A percentile compares a stretch with the other conserved stretches of the same genome.
Evolutionary conservation across 306 rosid species (phyloP).

Genomic region (Acacia confusa): DNA sequence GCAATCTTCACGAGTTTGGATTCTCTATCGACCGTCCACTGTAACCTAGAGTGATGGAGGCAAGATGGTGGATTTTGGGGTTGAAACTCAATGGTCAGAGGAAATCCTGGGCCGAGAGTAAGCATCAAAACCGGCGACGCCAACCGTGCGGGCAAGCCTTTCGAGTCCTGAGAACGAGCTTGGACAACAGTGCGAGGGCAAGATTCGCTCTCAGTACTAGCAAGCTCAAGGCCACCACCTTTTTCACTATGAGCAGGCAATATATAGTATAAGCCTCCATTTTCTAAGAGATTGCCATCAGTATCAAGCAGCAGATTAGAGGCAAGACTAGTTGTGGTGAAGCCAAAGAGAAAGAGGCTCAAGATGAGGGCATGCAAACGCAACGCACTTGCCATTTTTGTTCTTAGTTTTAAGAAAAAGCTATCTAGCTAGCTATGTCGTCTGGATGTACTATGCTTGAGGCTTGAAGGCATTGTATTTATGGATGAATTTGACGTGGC

Average conservation of each 20-base stretch:
- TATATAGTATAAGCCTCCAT: neutral
- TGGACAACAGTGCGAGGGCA: neutral
- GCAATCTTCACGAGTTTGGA: neutral
- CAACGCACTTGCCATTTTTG: too few species aligned
- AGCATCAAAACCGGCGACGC: neutral
- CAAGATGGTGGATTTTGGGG: neutral
- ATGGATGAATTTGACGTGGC: too few species aligned
- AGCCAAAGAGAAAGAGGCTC: neutral
- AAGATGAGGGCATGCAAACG: neutral
- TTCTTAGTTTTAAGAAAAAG: too few species aligned
- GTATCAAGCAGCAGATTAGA: neutral
- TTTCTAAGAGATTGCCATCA: neutral
- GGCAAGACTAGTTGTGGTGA: neutral
- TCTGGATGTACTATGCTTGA: too few species aligned
- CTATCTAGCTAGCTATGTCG: too few species aligned
- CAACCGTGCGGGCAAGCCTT: neutral
- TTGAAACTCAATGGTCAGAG: neutral
- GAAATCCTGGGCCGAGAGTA: neutral
- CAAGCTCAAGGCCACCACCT: slow-evolving; percentile 4
- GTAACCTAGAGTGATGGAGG: neutral
- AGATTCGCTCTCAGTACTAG: neutral
- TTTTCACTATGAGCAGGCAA: neutral
- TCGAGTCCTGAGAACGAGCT: neutral
- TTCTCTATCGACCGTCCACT: neutral
- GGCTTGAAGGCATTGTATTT: too few species aligned